Conservation (phyloP, 371 early-diverging fungal species). For the Mortierella sp. region DNA sequence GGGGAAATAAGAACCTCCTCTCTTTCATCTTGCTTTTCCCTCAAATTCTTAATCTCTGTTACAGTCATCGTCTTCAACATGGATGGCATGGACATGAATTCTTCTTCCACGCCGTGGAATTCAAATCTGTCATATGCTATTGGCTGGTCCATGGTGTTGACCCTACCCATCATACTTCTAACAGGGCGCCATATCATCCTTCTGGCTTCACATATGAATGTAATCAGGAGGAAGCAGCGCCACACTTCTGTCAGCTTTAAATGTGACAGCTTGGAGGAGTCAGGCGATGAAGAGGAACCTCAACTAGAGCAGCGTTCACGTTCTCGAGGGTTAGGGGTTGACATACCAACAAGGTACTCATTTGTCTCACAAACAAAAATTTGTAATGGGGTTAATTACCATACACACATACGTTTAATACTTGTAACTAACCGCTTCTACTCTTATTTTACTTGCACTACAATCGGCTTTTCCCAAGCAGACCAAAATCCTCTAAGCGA, state of each 20-base stretch:
- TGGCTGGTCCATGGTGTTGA: slow-evolving; percentile 39
- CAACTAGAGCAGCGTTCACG: background rate
- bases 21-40: background rate
- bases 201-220: background rate
- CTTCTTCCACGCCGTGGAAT: slow-evolving; percentile 48
- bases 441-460: background rate
- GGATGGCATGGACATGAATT: slow-evolving; percentile 27
- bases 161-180: slow-evolving; percentile 29
- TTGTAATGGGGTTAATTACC: background rate
- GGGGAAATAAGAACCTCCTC: background rate
- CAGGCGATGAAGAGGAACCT: slow-evolving; percentile 8
- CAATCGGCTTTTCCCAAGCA: background rate
- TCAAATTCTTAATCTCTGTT: background rate
- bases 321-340: slow-evolving; percentile 11
- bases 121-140: slow-evolving; percentile 37
- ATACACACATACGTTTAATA: background rate
- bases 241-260: background rate
- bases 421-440: too few species aligned
- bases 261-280: background rate
- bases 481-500: slow-evolving; percentile 2
- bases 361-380: background rate
- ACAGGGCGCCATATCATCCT: slow-evolving; percentile 17
- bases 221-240: background rate
- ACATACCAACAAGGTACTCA: slow-evolving; percentile 39
- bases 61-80: background rate